Conservation (phyloP, 352 stramenopile genomes). For the Phytopythium sindhum region DNA sequence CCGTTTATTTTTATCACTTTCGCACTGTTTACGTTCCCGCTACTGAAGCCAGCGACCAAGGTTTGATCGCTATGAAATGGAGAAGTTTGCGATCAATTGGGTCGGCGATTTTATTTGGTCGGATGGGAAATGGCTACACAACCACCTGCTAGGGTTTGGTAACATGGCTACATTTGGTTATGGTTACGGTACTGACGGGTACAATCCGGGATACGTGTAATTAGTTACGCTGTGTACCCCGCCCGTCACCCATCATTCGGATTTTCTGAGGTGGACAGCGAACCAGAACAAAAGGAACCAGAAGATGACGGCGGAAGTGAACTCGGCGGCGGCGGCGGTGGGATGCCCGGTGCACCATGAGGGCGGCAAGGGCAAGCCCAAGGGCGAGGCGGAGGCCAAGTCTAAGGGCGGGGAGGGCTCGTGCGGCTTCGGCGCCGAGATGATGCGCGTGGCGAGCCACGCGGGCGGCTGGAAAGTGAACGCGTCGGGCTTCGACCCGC, state of each 20-base stretch:
- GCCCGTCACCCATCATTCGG: neutral
- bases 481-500: constrained; percentile 18
- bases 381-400: constrained; percentile 6
- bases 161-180: neutral
- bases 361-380: constrained; percentile 12
- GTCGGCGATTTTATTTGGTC: too few species aligned
- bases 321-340: constrained; percentile 45
- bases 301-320: constrained; percentile 70
- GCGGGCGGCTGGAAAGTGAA: constrained; percentile 33
- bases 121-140: neutral
- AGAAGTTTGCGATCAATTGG: too few species aligned
- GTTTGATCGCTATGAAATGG: too few species aligned
- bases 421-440: constrained; percentile 51
- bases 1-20: too few species aligned
- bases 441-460: constrained; percentile 51
- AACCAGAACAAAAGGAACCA: neutral
- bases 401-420: constrained; percentile 12
- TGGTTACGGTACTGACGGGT: too few species aligned
- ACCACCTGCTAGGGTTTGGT: neutral
- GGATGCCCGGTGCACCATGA: constrained; percentile 41
- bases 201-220: neutral
- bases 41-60: too few species aligned
- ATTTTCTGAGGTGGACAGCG: neutral
- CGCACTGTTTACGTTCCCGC: too few species aligned
- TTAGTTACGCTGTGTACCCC: neutral